phyloP scores from a whole-genome alignment of 2,329 filamentous ascomycete species.

The Fusarium sororula region DNA sequence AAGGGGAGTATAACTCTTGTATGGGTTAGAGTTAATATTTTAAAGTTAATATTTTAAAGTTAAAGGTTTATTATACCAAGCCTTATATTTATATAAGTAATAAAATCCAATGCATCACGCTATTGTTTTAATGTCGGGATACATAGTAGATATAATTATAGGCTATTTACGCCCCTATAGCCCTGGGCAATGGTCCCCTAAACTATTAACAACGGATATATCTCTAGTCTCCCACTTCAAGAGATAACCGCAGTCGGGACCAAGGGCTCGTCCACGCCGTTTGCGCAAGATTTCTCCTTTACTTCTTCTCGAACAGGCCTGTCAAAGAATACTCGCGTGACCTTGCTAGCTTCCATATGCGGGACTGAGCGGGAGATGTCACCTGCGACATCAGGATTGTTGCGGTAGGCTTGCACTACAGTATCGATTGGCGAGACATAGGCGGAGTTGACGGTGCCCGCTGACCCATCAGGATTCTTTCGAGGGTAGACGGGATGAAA shows the following conservation, averaged over 20 bases:
- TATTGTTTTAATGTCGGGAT: no score
- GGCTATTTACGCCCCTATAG: no score
- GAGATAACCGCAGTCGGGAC: neutral
- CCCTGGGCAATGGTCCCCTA: no score
- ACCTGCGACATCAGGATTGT: neutral
- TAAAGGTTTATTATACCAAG: no score
- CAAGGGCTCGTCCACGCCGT: neutral
- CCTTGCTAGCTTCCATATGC: neutral
- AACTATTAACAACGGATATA: fast-evolving
- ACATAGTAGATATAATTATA: no score
- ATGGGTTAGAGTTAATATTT: no score
- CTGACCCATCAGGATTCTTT: neutral
- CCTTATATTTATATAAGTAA: no score
- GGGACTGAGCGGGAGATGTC: neutral
- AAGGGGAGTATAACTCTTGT: no score
- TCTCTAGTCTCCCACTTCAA: neutral
- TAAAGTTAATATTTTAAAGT: no score
- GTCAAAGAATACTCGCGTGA: neutral
- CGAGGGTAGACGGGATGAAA: neutral
- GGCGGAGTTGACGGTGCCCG: neutral
- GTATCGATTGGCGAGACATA: conserved; percentile 1
- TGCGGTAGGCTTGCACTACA: neutral
- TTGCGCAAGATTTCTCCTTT: fast-evolving
- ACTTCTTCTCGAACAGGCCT: neutral
- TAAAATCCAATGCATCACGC: no score